Evolutionary conservation across 2,329 filamentous ascomycete genomes (phyloP).

Genomic region (Neofusicoccum sp.): DNA sequence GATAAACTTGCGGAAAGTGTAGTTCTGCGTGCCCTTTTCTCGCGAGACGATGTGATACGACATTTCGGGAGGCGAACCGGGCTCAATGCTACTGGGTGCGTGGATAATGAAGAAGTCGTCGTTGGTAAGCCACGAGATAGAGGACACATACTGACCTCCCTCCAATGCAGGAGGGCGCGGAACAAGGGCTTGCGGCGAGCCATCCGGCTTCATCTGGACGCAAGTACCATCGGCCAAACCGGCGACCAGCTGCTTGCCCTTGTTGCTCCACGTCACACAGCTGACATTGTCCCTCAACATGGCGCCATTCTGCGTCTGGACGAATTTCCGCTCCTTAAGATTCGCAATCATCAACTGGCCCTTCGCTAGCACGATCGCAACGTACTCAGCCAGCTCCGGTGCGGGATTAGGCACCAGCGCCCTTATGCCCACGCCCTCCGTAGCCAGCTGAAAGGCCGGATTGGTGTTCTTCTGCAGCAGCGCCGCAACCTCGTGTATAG

Average conservation of each 20-base stretch:
- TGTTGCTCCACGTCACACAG: constrained; percentile 86
- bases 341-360: constrained; percentile 85
- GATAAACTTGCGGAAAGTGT: constrained; percentile 70
- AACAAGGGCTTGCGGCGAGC: constrained; percentile 72
- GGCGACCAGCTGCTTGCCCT: constrained; percentile 88
- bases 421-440: constrained; percentile 71
- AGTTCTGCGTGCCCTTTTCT: constrained; percentile 56
- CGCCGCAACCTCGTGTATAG: constrained; percentile 73
- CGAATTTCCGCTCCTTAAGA: constrained; percentile 63
- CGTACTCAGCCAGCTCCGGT: constrained; percentile 67
- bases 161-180: constrained; percentile 70
- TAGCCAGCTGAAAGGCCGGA: constrained; percentile 71
- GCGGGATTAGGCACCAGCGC: constrained; percentile 78
- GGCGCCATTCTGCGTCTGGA: constrained; percentile 57
- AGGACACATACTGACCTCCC: constrained; percentile 68
- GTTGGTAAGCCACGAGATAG: constrained; percentile 85
- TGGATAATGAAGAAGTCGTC: constrained; percentile 79
- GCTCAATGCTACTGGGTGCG: constrained; percentile 58
- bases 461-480: constrained; percentile 66
- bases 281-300: constrained; percentile 73
- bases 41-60: constrained; percentile 79
- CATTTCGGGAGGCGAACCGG: constrained; percentile 56
- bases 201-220: constrained; percentile 79
- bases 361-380: constrained; percentile 75
- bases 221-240: constrained; percentile 78